Percentiles rank a stretch among this genome's conserved stretches.
Evolutionary conservation across 139 green algal genomes (phyloP).

Genomic region (Chlorella sp.): DNA sequence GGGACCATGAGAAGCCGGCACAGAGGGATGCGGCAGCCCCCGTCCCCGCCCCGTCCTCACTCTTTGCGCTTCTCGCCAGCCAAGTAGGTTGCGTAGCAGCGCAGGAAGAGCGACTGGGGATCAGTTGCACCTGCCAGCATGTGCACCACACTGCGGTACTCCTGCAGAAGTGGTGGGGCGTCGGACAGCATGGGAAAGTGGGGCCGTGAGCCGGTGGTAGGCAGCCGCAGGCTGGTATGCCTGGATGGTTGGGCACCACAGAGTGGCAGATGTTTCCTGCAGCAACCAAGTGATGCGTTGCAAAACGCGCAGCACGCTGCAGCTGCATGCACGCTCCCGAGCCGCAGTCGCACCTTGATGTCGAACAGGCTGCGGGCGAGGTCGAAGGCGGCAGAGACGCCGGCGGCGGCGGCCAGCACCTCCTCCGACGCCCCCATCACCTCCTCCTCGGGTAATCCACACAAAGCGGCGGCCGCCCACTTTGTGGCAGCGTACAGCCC

Average conservation of each 20-base stretch:
- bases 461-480: conserved; percentile 82
- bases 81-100: conserved; percentile 84
- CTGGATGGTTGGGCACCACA: too few relatives aligned
- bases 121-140: conserved; percentile 51
- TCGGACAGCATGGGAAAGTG: too few relatives aligned
- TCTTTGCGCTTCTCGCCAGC: conserved; percentile 90
- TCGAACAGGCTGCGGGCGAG: conserved; percentile 77
- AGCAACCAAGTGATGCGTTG: too few relatives aligned
- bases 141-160: conserved; percentile 85
- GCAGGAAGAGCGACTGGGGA: conserved; percentile 77
- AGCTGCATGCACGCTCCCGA: neutral
- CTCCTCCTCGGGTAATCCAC: conserved; percentile 58
- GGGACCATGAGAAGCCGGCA: neutral
- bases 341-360: conserved; percentile 55
- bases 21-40: neutral
- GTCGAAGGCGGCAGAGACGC: conserved; percentile 46
- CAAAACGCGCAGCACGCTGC: neutral
- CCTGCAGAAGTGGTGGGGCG: conserved; percentile 33
- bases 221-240: neutral
- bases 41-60: conserved; percentile 36
- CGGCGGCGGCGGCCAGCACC: neutral
- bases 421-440: neutral
- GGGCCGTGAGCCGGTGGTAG: too few relatives aligned
- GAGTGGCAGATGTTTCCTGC: too few relatives aligned
- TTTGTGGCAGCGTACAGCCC: conserved; percentile 63